phyloP scores from a whole-genome alignment of 129 eudicot species.

The Saposhnikovia divaricata region DNA sequence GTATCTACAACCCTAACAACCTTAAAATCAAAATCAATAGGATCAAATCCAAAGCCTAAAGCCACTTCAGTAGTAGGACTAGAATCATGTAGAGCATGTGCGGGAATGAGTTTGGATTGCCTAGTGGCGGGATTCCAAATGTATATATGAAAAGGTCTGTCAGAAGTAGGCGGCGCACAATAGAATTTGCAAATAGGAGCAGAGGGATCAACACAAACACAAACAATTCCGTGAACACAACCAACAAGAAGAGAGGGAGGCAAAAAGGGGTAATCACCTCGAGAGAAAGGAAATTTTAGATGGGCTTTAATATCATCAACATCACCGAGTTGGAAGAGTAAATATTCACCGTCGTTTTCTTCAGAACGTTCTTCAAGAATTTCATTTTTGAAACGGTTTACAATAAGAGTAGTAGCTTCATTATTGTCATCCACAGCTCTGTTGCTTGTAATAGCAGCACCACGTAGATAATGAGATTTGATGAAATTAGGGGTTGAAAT shows the following conservation, averaged over 20 bases:
- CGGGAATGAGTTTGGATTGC: not conserved
- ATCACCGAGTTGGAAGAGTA: not conserved
- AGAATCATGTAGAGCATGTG: not conserved
- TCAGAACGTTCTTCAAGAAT: too few relatives aligned
- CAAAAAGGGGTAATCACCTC: not conserved
- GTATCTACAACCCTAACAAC: not conserved
- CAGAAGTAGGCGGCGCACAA: too few relatives aligned
- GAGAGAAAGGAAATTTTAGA: not conserved
- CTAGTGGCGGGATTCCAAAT: not conserved
- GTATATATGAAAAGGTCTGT: not conserved
- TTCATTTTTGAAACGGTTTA: too few relatives aligned
- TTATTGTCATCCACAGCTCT: too few relatives aligned
- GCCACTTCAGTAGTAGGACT: not conserved
- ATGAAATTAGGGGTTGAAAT: too few relatives aligned
- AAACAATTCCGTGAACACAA: not conserved
- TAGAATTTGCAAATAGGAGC: too few relatives aligned
- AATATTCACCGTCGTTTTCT: not conserved
- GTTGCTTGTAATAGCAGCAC: too few relatives aligned
- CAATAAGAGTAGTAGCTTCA: too few relatives aligned
- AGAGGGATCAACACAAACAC: not conserved
- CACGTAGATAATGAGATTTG: too few relatives aligned
- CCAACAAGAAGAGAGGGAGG: not conserved
- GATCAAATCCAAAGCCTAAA: not conserved
- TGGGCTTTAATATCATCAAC: not conserved
- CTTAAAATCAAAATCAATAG: not conserved